Evolutionary conservation across 1,139 yeast genomes (phyloP), one percentile per base, ranked within the genome.

Genomic region (Yamadazyma conglobata): DNA sequence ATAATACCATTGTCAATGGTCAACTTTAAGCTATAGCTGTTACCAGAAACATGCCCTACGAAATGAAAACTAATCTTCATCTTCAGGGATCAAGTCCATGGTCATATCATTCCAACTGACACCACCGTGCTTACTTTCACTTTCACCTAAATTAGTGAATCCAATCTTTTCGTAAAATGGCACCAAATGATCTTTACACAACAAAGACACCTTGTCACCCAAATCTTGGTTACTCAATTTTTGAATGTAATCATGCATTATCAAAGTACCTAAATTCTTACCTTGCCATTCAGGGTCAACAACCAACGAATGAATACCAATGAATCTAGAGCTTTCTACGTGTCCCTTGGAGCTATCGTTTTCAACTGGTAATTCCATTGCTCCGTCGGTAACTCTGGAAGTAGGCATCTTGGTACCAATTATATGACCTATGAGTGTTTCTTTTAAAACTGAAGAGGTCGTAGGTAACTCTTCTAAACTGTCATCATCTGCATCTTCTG

Each of bases 181-280:
- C 11, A 80, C 60, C 50, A 87, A 66, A 9, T 70, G 64, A 32
- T 77, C 74, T 50, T 84, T 88, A 19, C 88, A 85, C 40, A 89
- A 72, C 27, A 91, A 66, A 4, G 80, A 74, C 32, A 91, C 78
- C 47, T 77, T 73, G 44, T 80, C 86, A 31, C 94, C 96, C 43
- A 87, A 78, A 46, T 81, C 87, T 52, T 87, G 94, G 53, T 88
- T 87, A 25, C 88, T 77, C 56, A 91, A 66, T 48, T 89, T 86
- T 58, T 91, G 96, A 41, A 89, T 75, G 59, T 86, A 91, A 60
- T 91, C 98, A 46, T 84, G 88, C 51, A 89, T 60, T 51, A 91
- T 61, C 40, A 87, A 65, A 10, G 95, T 78, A 7, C 95, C 97
- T 39, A 91, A 67, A 50, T 83, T 84, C 58, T 77, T 75, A 35